Percentiles rank a stretch among this genome's conserved stretches.
Conservation (phyloP, 495 filamentous ascomycete genomes). For the Penicillium lividum region DNA sequence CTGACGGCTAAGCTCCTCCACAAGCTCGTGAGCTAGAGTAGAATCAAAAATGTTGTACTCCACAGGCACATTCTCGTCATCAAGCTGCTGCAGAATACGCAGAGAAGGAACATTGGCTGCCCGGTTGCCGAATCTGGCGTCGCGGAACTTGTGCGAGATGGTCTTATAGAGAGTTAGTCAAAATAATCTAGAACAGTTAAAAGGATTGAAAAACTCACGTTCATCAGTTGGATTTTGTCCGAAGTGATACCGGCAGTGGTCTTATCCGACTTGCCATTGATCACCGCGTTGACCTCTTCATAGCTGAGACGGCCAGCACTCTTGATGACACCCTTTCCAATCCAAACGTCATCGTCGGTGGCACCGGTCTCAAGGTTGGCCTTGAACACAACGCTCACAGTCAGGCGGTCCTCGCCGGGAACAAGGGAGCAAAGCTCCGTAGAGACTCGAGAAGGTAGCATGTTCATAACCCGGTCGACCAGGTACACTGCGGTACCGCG, state of each 20-base stretch:
- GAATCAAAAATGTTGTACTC: slow-evolving; percentile 95
- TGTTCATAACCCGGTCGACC: slow-evolving; percentile 85
- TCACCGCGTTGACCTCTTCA: slow-evolving; percentile 77
- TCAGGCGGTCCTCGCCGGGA: slow-evolving; percentile 83
- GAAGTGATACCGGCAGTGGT: slow-evolving; percentile 59
- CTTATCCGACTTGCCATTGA: slow-evolving; percentile 60
- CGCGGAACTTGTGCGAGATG: slow-evolving; percentile 83
- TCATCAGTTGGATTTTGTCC: slow-evolving; percentile 74
- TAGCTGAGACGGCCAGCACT: slow-evolving; percentile 83
- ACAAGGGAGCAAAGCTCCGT: slow-evolving; percentile 84
- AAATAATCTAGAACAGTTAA: not conserved
- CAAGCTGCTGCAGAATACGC: slow-evolving; percentile 87
- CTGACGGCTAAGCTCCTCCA: slow-evolving; percentile 92
- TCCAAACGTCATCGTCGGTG: slow-evolving; percentile 80
- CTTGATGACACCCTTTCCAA: slow-evolving; percentile 92
- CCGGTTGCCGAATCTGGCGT: slow-evolving; percentile 77
- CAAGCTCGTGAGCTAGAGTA: slow-evolving; percentile 83
- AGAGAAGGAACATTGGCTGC: slow-evolving; percentile 77
- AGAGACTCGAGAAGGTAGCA: slow-evolving; percentile 83
- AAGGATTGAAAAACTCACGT: slow-evolving; percentile 49
- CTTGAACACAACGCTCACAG: slow-evolving; percentile 88
- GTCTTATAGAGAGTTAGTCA: slow-evolving; percentile 41
- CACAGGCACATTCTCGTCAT: slow-evolving; percentile 96
- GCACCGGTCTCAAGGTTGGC: slow-evolving; percentile 76
- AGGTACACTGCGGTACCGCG: slow-evolving; percentile 94